phyloP scores from a whole-genome alignment of 257 asterid genomes.

The Nyctanthes arbortristis region DNA sequence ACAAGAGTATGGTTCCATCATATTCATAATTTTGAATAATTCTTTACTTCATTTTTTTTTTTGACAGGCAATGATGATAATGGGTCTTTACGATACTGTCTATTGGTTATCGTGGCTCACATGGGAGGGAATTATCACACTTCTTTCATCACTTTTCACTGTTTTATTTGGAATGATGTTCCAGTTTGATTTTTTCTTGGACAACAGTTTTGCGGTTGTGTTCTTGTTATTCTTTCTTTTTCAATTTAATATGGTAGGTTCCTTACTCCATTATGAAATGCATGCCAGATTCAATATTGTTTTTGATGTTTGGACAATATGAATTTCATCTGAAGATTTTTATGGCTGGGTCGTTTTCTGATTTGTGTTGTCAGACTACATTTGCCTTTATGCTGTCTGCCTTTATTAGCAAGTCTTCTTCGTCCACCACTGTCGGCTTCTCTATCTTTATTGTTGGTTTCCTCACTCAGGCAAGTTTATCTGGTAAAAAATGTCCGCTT shows the following conservation, averaged over 20 bases:
- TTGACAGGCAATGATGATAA: slow-evolving; percentile 85
- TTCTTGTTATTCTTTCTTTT: slow-evolving; percentile 80
- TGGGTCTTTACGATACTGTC: slow-evolving; percentile 96
- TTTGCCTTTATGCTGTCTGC: slow-evolving; percentile 83
- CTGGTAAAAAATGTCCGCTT: slow-evolving; percentile 16
- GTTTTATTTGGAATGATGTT: slow-evolving; percentile 95
- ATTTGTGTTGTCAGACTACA: slow-evolving; percentile 56
- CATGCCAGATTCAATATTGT: slow-evolving; percentile 3
- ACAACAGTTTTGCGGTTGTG: slow-evolving; percentile 71
- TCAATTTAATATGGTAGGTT: slow-evolving; percentile 82
- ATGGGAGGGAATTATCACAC: slow-evolving; percentile 78
- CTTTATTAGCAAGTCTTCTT: slow-evolving; percentile 71
- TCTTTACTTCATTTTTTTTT: slow-evolving; percentile 18
- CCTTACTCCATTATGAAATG: slow-evolving; percentile 13
- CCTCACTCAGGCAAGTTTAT: slow-evolving; percentile 70
- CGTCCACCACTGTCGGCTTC: slow-evolving; percentile 78
- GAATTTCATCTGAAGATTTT: slow-evolving; percentile 5
- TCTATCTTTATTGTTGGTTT: slow-evolving; percentile 70
- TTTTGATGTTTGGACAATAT: slow-evolving; percentile 10
- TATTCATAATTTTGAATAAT: slow-evolving; percentile 17
- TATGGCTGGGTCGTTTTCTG: slow-evolving; percentile 20
- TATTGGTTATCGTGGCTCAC: slow-evolving; percentile 94
- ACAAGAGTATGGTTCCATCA: slow-evolving; percentile 6
- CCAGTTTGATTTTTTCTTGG: slow-evolving; percentile 81
- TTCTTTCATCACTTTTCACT: slow-evolving; percentile 68